These are phyloP conservation scores for Bidens hawaiensis DNA, from an alignment of 140 eudicot species.

Conservation along the genomic window DNA sequence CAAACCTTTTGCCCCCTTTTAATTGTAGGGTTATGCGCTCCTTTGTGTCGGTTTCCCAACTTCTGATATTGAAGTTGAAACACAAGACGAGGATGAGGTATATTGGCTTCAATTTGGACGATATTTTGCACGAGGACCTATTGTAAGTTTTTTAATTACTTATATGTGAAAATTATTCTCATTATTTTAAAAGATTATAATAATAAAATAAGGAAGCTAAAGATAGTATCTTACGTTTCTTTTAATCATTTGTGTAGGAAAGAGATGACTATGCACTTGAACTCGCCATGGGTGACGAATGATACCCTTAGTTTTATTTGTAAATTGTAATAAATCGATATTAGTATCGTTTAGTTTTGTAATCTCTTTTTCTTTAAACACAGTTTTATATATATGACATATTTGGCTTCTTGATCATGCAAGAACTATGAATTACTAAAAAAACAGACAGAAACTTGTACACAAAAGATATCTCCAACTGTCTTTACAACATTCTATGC, in stretches of 20 bases:
- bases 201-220: not conserved
- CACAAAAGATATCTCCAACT: slow-evolving; percentile 5
- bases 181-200: not conserved
- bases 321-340: slow-evolving; percentile 17
- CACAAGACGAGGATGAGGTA: slow-evolving; percentile 99
- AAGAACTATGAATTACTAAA: slow-evolving; percentile 1
- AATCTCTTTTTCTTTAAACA: not conserved
- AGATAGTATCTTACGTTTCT: slow-evolving; percentile 1
- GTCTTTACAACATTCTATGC: slow-evolving; percentile 23
- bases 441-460: slow-evolving; percentile 6
- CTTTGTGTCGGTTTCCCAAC: slow-evolving; percentile 96
- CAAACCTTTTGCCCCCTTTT: not conserved
- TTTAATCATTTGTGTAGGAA: slow-evolving; percentile 51
- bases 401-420: slow-evolving; percentile 14
- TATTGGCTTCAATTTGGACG: slow-evolving; percentile 99
- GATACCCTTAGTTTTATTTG: slow-evolving; percentile 15
- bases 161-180: not conserved
- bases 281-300: slow-evolving; percentile 95
- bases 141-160: slow-evolving; percentile 50
- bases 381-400: slow-evolving; percentile 4
- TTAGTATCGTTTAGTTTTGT: not conserved
- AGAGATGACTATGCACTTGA: slow-evolving; percentile 96
- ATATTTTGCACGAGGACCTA: slow-evolving; percentile 95
- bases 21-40: slow-evolving; percentile 96
- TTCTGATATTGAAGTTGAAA: slow-evolving; percentile 94